phyloP scores from a whole-genome alignment of 139 green algal genomes.

The Spirogloea muscicola region DNA sequence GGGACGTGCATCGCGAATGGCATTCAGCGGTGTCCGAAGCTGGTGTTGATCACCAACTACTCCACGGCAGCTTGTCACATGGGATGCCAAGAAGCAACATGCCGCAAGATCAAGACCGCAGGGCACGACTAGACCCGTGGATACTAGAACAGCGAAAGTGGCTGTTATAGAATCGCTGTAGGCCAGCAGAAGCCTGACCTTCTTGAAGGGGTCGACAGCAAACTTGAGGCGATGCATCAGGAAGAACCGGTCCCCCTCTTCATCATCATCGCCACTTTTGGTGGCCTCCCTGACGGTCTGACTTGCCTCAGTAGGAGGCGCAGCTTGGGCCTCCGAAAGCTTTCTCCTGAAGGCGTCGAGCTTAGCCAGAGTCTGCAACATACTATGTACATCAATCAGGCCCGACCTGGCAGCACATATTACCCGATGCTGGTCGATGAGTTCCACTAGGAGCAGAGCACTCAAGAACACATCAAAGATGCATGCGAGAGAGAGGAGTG shows the following conservation, averaged over 20 bases:
- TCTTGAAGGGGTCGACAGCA: background rate
- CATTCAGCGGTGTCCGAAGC: too few relatives aligned
- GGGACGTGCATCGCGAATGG: background rate
- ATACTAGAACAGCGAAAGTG: background rate
- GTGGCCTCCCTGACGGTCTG: too few relatives aligned
- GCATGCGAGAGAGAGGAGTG: background rate
- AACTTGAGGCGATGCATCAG: constrained; percentile 2
- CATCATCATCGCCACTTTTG: background rate
- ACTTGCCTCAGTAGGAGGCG: background rate
- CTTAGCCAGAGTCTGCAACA: background rate
- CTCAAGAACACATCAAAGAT: background rate
- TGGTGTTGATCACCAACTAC: background rate
- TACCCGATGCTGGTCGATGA: too few relatives aligned
- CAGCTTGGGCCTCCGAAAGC: background rate
- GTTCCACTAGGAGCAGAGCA: too few relatives aligned
- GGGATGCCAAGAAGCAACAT: background rate
- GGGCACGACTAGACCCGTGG: background rate
- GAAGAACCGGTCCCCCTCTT: background rate
- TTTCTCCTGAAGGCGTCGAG: background rate
- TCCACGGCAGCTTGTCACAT: background rate
- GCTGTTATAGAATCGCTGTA: too few relatives aligned
- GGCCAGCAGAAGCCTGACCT: too few relatives aligned
- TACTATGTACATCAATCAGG: background rate
- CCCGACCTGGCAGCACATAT: too few relatives aligned
- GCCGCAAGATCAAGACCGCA: background rate